phyloP scores from a whole-genome alignment of 108 stramenopile genomes.

The Epipyxis sp. region DNA sequence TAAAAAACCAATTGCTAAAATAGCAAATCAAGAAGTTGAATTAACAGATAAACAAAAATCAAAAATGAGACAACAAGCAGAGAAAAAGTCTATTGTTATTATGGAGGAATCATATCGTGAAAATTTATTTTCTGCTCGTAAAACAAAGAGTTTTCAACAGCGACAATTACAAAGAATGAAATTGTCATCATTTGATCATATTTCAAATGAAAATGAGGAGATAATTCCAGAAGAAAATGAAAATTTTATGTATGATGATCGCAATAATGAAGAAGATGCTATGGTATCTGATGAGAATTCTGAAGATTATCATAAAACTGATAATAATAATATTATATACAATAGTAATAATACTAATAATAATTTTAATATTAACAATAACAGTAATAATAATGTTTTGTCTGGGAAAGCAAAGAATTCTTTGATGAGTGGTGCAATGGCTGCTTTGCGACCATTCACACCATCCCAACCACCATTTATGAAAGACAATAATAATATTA shows the following conservation, averaged over 20 bases:
- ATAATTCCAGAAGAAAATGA: background rate
- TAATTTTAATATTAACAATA: background rate
- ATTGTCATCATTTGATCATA: no score
- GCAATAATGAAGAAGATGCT: background rate
- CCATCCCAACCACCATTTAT: background rate
- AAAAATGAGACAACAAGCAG: background rate
- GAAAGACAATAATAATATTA: background rate
- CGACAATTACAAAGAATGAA: background rate
- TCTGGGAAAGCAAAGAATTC: background rate
- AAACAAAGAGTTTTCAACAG: background rate
- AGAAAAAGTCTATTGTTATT: background rate
- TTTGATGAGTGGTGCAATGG: no score
- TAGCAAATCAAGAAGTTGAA: constrained; percentile 11
- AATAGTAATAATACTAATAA: background rate
- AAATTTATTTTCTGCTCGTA: background rate
- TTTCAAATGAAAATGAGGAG: background rate
- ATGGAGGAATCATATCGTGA: background rate
- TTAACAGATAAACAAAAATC: constrained; percentile 2
- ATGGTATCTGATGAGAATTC: background rate
- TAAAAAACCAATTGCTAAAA: background rate
- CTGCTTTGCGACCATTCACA: background rate
- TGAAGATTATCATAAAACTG: background rate
- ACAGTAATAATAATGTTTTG: background rate
- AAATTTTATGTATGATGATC: background rate
- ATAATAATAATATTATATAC: background rate